These are phyloP conservation scores for Mycena maculata DNA, from an alignment of 768 basidiomycete species.

Conservation along the genomic window DNA sequence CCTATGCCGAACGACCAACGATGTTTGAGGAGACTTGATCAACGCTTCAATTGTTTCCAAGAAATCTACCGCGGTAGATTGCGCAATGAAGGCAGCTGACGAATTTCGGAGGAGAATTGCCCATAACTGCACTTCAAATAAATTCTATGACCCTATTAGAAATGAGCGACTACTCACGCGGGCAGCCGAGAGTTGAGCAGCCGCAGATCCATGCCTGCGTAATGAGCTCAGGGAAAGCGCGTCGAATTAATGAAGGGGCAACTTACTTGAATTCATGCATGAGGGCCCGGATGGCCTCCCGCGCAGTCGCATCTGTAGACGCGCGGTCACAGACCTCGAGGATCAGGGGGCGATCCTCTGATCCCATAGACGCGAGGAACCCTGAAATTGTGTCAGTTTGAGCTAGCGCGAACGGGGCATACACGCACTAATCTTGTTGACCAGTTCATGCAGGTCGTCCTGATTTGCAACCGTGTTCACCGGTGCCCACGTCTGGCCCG, in stretches of 20 bases:
- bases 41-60: slow-evolving; percentile 22
- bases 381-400: neutral
- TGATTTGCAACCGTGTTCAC: slow-evolving; percentile 33
- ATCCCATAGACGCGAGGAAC: slow-evolving; percentile 28
- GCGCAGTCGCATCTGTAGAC: slow-evolving; percentile 17
- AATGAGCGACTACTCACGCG: slow-evolving; percentile 17
- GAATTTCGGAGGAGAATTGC: slow-evolving; percentile 33
- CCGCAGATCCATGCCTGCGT: slow-evolving; percentile 27
- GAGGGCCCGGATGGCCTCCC: slow-evolving; percentile 28
- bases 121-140: slow-evolving; percentile 17
- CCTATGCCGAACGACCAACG: slow-evolving; percentile 28
- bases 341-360: slow-evolving; percentile 31
- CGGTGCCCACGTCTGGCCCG: slow-evolving; percentile 27
- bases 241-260: neutral
- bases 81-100: slow-evolving; percentile 28
- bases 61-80: slow-evolving; percentile 31
- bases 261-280: slow-evolving; percentile 33
- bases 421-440: slow-evolving; percentile 27
- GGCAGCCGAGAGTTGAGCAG: slow-evolving; percentile 34
- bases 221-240: neutral
- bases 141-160: neutral
- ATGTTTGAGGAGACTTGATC: slow-evolving; percentile 9
- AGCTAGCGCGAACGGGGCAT: too few relatives aligned
- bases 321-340: slow-evolving; percentile 32
- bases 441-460: slow-evolving; percentile 31